Percentiles rank a stretch among this genome's conserved stretches.
Conservation (phyloP, 202 grass and related monocot species). For the Carex sylvatica region DNA sequence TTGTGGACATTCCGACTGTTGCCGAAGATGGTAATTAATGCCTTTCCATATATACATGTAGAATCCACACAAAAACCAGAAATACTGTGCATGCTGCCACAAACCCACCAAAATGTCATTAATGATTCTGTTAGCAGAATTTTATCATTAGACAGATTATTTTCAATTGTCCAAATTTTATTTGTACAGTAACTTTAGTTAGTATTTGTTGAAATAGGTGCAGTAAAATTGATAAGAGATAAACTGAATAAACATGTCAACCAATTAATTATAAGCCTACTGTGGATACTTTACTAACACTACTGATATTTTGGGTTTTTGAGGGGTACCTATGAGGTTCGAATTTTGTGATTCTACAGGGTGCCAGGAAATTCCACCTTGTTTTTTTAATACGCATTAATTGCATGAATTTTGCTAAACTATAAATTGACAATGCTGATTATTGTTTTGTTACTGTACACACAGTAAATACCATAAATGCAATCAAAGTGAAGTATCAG, state of each 20-base stretch:
- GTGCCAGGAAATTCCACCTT: neutral
- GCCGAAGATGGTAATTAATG: conserved; percentile 40
- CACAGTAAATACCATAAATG: conserved; percentile 45
- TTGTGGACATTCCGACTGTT: conserved; percentile 30
- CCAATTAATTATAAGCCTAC: neutral
- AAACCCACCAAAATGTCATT: neutral
- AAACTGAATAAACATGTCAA: neutral
- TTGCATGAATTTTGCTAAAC: neutral
- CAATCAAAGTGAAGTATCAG: conserved; percentile 44
- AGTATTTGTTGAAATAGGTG: too few species aligned
- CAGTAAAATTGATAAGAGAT: neutral
- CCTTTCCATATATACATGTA: neutral
- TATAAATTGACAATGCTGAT: neutral
- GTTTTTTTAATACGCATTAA: neutral
- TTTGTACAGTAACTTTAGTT: neutral
- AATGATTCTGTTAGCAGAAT: neutral
- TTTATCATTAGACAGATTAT: neutral
- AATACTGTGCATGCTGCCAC: neutral
- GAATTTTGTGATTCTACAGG: neutral
- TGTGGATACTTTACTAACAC: neutral
- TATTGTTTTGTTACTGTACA: neutral
- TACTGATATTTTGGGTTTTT: neutral
- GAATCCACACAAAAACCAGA: neutral
- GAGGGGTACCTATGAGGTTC: neutral
- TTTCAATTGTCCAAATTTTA: neutral